Evolutionary conservation across 306 rosid genomes (phyloP), one percentile per base, ranked within the genome.

Genomic region (Abrus pulchellus): DNA sequence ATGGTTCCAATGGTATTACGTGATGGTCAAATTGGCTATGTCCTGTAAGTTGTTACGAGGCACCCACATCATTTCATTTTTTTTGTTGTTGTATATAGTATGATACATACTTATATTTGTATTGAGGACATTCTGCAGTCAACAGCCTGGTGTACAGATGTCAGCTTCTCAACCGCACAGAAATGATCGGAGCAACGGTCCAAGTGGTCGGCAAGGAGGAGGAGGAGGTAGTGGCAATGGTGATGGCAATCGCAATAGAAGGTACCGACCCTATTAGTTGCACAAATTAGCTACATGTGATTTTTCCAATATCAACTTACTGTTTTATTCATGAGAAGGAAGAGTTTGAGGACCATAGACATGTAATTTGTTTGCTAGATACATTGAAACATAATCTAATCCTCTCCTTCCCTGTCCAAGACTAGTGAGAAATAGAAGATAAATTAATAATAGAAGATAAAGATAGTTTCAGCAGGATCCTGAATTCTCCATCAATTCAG

Each of bases 1-100:
- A 96, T 96, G 99, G 99, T 96, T 71, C 99, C 99, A 1, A 93
- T 96, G 98, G 91, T 93, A 74, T 85, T 96, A 73, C 99, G 97
- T 0, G 99, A 96, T 72, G 99, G 99, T 52, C 94, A 90, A 75
- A 92, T 96, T 69, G 99, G 99, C 80, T 96, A 93, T 83, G 98
- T 93, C 67, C 94, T 96, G 99, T 96, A 88, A 92, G 97, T 82
- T 64, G 40, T 29, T 60, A 53, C 68, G 7, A 27, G 45, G 68
- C 34, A 38, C 30, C 13, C 59, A 48, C 52, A 5, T 61, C 11
- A 13, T 38, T 50, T 75, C 9, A 28, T 74, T 65, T 77, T 33
- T 52, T 71, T 56, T 20, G 20, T 20, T 20, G 20, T 40, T 36
- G 4, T 4, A 36, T 20, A 48, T 52, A 32, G 9, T 65, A 52